Evolutionary conservation across 768 basidiomycete species (phyloP).

Genomic region (Neoboletus magnificus): DNA sequence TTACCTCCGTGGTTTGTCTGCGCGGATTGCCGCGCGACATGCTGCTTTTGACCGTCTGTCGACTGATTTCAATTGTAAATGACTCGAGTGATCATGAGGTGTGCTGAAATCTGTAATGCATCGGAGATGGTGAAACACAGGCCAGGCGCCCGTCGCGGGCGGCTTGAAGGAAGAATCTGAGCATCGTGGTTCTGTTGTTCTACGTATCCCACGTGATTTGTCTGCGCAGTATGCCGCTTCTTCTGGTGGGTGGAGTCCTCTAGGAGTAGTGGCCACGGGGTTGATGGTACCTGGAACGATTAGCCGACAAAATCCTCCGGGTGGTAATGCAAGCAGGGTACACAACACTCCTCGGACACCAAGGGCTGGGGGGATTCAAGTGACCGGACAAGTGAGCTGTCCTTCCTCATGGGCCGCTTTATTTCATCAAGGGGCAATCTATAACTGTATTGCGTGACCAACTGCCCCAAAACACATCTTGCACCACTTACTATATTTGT

Average conservation of each 20-base stretch:
- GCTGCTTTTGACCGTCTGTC: background rate
- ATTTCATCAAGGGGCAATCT: background rate
- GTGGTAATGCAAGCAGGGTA: background rate
- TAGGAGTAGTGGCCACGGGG: background rate
- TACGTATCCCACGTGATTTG: background rate
- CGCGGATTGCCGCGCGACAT: background rate
- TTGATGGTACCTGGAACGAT: background rate
- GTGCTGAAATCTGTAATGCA: background rate
- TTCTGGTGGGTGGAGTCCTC: background rate
- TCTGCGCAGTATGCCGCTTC: background rate
- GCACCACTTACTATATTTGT: background rate
- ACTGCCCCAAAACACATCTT: background rate
- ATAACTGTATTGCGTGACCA: background rate
- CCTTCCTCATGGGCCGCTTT: background rate
- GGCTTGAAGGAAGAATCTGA: no score
- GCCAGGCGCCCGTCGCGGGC: background rate
- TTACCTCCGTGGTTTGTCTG: background rate
- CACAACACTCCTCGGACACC: background rate
- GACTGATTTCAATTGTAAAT: background rate
- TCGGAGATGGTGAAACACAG: background rate
- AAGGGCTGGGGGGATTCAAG: background rate
- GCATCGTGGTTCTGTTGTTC: no score
- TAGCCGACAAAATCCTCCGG: background rate
- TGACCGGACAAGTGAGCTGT: background rate
- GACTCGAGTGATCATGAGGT: background rate